phyloP scores from a whole-genome alignment of 331 rosid genomes.

The Malus hybrid region DNA sequence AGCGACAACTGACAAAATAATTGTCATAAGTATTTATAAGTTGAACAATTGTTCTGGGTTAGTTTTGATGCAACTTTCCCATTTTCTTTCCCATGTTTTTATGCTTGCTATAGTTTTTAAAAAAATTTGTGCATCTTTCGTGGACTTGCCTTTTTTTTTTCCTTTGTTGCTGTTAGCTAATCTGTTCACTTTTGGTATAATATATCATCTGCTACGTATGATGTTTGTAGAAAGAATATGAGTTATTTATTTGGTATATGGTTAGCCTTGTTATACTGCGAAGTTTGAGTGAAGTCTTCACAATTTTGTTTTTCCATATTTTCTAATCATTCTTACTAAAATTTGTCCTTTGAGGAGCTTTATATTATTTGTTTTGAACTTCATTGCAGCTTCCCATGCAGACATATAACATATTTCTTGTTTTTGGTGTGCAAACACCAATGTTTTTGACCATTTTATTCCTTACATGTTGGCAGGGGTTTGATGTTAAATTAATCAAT shows the following conservation, averaged over 20 bases:
- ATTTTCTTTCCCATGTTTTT: neutral
- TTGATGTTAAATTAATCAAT: slow-evolving; percentile 74
- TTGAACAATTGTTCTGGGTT: neutral
- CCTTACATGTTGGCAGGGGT: slow-evolving; percentile 60
- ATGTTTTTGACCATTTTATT: slow-evolving; percentile 3
- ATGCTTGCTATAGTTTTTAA: neutral
- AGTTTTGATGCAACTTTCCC: neutral
- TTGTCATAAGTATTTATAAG: neutral
- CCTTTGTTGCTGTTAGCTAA: neutral
- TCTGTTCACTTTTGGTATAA: neutral
- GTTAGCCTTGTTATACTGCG: neutral
- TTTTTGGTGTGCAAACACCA: neutral
- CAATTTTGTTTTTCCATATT: neutral
- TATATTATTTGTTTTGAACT: neutral
- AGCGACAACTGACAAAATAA: neutral
- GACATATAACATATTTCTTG: too few species aligned
- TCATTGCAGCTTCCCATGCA: neutral
- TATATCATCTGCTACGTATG: neutral
- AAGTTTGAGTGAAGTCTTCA: neutral
- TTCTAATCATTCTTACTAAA: neutral
- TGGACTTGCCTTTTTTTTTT: neutral
- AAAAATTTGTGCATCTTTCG: neutral
- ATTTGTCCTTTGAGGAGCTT: neutral
- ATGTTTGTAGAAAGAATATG: neutral
- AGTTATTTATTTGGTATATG: neutral